Base-by-base conservation (phyloP, 1,284 basidiomycete genomes). In the Rhodotorula sp. region DNA sequence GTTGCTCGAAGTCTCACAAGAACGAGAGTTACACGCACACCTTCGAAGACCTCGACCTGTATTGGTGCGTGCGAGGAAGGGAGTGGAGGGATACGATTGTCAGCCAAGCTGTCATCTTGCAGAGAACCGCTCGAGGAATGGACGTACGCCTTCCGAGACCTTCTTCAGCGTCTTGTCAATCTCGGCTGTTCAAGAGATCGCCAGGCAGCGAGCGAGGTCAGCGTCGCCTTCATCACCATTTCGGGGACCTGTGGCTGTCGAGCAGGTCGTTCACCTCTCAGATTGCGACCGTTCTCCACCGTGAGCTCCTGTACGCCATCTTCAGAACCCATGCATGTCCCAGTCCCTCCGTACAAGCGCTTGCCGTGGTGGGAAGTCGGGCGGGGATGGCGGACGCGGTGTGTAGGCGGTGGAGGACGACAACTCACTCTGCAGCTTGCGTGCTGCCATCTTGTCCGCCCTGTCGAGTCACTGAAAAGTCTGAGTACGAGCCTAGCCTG, bases 141-240 rank as follows among this genome's bases (percentile, higher is more conserved):
- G 32, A 73, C 74, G 57, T 39, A 74, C 92, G 73, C 94, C 94
- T 82, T 94, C 91, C 48, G 88, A 78, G 76, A 97, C 92, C 84
- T 92, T 92, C 85, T 97, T 97, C 78, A 96, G 85, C 64, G 93
- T 96, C 79, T 91, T 88, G 86, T 96, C 94, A 77, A 97, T 95
- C 83, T 97, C 94, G 81, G 91, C 93, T 96, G 81, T 27, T 44
- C 39, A 44, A 17, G 13, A 13, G 19, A 44, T 44, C 39, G 39
- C 39, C 39, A 44, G 13, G 15, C n/a, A 6, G 32, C 46, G 39
- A n/a, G 39, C 39, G 13, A 44, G 39, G 39, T 44, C 39, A 44
- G 39, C 39, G 39, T 17, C 39, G 19, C 19, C 39, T 13, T 44
- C 39, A 44, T 51, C 11, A n/a, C n/a, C 49, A n/a, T 27, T 61